These are phyloP conservation scores for Aspergillus japonicus DNA, from an alignment of 2,329 filamentous ascomycete genomes.

Conservation along the genomic window DNA sequence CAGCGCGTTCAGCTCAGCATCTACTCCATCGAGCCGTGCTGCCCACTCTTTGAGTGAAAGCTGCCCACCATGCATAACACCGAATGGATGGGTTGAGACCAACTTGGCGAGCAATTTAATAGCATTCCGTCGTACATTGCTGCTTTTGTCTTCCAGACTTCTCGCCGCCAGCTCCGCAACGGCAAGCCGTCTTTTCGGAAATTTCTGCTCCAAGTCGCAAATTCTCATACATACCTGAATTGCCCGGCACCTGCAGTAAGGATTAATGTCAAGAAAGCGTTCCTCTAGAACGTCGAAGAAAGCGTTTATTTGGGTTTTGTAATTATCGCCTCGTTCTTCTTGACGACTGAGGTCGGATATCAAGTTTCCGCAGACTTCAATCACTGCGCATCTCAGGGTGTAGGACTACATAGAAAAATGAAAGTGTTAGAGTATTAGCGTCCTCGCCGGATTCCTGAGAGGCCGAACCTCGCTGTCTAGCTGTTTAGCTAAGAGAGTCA, in stretches of 20 bases:
- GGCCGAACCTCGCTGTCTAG: slow-evolving; percentile 80
- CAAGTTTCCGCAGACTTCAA: slow-evolving; percentile 96
- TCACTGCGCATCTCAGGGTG: slow-evolving; percentile 86
- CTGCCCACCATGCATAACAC: slow-evolving; percentile 83
- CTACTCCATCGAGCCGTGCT: slow-evolving; percentile 74
- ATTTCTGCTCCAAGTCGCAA: slow-evolving; percentile 93
- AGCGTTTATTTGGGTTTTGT: slow-evolving; percentile 91
- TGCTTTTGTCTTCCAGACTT: slow-evolving; percentile 96
- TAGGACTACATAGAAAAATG: slow-evolving; percentile 63
- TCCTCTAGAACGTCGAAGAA: slow-evolving; percentile 98
- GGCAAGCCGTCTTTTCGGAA: slow-evolving; percentile 84
- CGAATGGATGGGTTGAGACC: slow-evolving; percentile 92
- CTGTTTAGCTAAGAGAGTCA: slow-evolving; percentile 91
- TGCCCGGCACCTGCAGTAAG: slow-evolving; percentile 86
- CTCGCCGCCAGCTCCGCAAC: slow-evolving; percentile 83
- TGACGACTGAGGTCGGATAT: slow-evolving; percentile 86
- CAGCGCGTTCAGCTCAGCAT: slow-evolving; percentile 75
- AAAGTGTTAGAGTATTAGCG: background rate
- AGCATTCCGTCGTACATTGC: slow-evolving; percentile 90
- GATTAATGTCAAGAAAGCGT: slow-evolving; percentile 92
- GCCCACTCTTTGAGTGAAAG: slow-evolving; percentile 85
- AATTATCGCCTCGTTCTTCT: slow-evolving; percentile 86
- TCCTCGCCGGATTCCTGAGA: background rate
- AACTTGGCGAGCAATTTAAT: slow-evolving; percentile 87
- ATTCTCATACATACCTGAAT: slow-evolving; percentile 92